Conservation (phyloP, 2,329 filamentous ascomycete genomes). For the Arthrobotrys pseudoclavata region DNA sequence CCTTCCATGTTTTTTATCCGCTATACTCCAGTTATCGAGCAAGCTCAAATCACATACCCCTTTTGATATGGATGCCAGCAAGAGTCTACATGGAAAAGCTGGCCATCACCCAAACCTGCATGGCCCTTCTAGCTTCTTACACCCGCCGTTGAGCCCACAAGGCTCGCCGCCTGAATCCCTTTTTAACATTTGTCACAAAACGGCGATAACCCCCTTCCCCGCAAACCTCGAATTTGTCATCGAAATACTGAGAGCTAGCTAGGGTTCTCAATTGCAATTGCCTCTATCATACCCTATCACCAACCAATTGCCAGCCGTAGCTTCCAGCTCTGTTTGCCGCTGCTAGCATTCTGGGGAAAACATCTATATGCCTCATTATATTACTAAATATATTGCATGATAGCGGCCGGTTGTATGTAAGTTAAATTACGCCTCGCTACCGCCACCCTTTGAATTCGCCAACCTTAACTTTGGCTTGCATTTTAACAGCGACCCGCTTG, state of each 20-base stretch:
- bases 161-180: slow-evolving; percentile 28
- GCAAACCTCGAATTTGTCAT: slow-evolving; percentile 47
- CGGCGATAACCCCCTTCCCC: slow-evolving; percentile 23
- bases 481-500: slow-evolving; percentile 19
- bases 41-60: slow-evolving; percentile 29
- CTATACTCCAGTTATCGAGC: slow-evolving; percentile 12
- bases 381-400: slow-evolving; percentile 26
- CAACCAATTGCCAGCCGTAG: slow-evolving; percentile 36
- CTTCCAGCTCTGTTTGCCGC: slow-evolving; percentile 23
- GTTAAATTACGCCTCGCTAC: slow-evolving; percentile 39
- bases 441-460: slow-evolving; percentile 6
- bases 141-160: background rate
- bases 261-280: background rate
- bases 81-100: slow-evolving; percentile 22
- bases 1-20: slow-evolving; percentile 2
- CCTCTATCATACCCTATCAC: background rate
- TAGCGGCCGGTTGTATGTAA: slow-evolving; percentile 38
- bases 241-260: background rate
- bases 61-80: slow-evolving; percentile 15
- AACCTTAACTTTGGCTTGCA: slow-evolving; percentile 29
- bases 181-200: slow-evolving; percentile 17
- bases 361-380: slow-evolving; percentile 19
- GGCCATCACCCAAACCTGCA: slow-evolving; percentile 19
- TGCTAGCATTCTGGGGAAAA: slow-evolving; percentile 3
- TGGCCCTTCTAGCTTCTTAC: too few species aligned